Evolutionary conservation across 2,329 filamentous ascomycete genomes (phyloP).

Genomic region (Scopulariopsis brevicaulis): DNA sequence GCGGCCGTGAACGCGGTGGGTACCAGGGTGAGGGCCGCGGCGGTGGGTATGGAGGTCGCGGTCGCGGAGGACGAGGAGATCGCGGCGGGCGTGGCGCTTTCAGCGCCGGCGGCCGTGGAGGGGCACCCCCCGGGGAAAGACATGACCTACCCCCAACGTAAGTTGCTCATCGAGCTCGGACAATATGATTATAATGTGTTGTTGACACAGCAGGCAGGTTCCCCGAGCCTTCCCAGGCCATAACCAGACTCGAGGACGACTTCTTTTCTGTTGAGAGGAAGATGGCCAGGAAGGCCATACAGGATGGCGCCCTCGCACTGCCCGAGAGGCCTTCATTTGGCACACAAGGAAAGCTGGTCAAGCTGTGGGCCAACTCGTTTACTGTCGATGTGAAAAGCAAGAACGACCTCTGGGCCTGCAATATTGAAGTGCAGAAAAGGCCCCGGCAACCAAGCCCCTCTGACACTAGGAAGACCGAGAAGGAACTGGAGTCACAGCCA

Average conservation of each 20-base stretch:
- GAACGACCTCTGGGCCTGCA: constrained; percentile 30
- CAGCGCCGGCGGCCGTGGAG: constrained; percentile 10
- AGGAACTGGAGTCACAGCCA: constrained; percentile 5
- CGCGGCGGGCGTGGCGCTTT: constrained; percentile 9
- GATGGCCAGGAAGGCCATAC: constrained; percentile 20
- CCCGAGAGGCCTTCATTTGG: constrained; percentile 39
- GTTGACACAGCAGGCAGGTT: constrained; percentile 8
- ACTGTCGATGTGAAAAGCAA: constrained; percentile 24
- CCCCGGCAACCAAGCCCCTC: constrained; percentile 3
- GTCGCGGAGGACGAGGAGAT: constrained; percentile 9
- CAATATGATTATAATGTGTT: constrained; percentile 6
- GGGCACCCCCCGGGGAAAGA: constrained; percentile 11
- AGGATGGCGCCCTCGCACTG: constrained; percentile 20
- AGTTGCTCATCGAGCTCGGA: not conserved
- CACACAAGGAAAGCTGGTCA: constrained; percentile 24
- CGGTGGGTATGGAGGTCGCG: constrained; percentile 10
- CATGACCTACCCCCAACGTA: constrained; percentile 6
- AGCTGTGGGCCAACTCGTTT: constrained; percentile 46
- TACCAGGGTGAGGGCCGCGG: constrained; percentile 5
- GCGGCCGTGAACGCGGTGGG: constrained; percentile 10
- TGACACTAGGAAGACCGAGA: constrained; percentile 7
- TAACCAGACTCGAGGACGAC: constrained; percentile 26
- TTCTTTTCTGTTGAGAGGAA: constrained; percentile 19
- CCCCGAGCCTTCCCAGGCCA: constrained; percentile 13
- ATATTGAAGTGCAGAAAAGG: constrained; percentile 22